Evolutionary conservation across 305 asterid genomes (phyloP), one percentile per base, ranked within the genome.

Genomic region (Andrographis paniculata): DNA sequence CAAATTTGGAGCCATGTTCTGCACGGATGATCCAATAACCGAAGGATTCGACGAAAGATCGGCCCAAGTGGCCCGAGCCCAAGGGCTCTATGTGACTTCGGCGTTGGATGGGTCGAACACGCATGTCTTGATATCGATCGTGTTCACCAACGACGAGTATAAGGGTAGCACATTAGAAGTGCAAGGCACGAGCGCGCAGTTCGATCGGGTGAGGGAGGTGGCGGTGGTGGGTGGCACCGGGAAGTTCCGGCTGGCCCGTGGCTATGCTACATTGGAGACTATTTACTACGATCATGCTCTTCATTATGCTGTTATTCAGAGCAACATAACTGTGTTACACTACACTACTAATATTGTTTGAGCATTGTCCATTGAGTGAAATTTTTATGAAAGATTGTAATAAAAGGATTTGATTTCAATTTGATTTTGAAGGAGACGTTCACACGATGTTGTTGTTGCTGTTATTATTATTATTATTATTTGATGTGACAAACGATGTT

Each of bases 171-270:
- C 81, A 0, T 33, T 78, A 66, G 69, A 72, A 24, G 41, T 75
- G 9, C 83, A 78, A 60, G 87, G 80, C 7, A 59, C 53, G 0
- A 72, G 78, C 43, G 66, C 74, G 9, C 84, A 72, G 15, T 64
- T 72, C n/a, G 75, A 72, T 53, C 52, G 24, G 51, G 74, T 66
- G 55, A 64, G 76, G 53, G 83, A 75, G 70, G 70, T 74, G 65
- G 64, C 80, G n/a, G 60, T 72, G 4, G 80, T 78, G 2, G 78
- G 83, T 9, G 83, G 84, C 44, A 78, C 84, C 7, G 69, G 84
- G 16, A 72, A 56, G 20, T 72, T 75, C 60, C 73, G 87, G 4
- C 43, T 78, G 5, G 80, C 80, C 16, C 61, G 68, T 2, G 79
- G 82, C 2, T 75, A 61, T 14, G 78, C 59, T 0, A 67, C 76